phyloP scores from a whole-genome alignment of 108 stramenopile genomes.

The Hondaea fermentalgiana region DNA sequence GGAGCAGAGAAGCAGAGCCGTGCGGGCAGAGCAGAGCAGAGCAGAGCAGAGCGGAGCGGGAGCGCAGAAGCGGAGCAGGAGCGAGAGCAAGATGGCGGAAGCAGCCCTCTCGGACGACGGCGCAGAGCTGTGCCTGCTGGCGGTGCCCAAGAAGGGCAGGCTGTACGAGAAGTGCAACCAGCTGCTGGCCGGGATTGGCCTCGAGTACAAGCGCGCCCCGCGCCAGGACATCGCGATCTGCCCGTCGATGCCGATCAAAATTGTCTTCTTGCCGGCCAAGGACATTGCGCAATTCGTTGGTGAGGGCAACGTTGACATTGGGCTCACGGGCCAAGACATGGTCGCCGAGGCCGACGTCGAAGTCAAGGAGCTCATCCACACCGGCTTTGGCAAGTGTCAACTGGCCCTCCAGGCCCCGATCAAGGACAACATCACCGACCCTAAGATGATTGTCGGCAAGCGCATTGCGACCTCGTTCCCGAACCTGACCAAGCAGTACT shows the following conservation, averaged over 20 bases:
- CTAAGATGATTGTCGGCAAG: constrained; percentile 67
- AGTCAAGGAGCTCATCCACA: constrained; percentile 71
- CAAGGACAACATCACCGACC: constrained; percentile 56
- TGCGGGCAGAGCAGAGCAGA: too few species aligned
- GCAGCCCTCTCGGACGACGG: not conserved
- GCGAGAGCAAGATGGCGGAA: not conserved
- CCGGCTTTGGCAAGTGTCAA: constrained; percentile 87
- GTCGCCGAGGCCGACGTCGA: constrained; percentile 66
- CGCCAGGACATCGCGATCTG: constrained; percentile 77
- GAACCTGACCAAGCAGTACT: constrained; percentile 69
- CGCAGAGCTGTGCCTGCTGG: constrained; percentile 50
- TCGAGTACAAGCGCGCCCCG: constrained; percentile 74
- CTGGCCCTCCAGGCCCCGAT: constrained; percentile 64
- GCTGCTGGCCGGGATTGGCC: constrained; percentile 82
- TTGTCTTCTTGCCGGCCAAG: constrained; percentile 85
- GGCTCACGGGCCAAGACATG: constrained; percentile 75
- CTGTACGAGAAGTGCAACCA: constrained; percentile 75
- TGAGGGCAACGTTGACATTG: constrained; percentile 86
- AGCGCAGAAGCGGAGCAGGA: not conserved
- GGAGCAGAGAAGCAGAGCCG: too few species aligned
- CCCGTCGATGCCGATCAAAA: constrained; percentile 69
- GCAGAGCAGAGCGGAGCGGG: not conserved
- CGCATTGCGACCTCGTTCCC: constrained; percentile 87
- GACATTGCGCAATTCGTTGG: constrained; percentile 93
- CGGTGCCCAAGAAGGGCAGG: constrained; percentile 92